Evolutionary conservation across 208 protist genomes (phyloP).

Genomic region (Crithidia fasciculata): DNA sequence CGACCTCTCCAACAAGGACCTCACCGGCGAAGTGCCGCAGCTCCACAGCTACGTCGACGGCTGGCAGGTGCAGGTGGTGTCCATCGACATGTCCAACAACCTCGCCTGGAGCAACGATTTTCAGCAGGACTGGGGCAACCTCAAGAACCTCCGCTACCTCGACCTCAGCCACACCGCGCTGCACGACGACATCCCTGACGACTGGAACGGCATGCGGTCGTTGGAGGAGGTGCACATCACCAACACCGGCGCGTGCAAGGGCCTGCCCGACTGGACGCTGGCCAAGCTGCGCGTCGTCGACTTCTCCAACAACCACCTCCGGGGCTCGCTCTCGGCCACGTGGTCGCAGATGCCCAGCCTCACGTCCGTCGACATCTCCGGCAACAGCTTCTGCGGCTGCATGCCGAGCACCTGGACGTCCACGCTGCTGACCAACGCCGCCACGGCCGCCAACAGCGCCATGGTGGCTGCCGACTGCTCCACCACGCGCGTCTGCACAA

Average conservation of each 20-base stretch:
- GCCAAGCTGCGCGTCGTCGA: background rate
- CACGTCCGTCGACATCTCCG: conserved; percentile 12
- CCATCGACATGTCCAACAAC: conserved; percentile 16
- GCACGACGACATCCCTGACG: background rate
- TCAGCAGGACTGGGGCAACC: conserved; percentile 1
- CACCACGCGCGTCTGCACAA: too few relatives aligned
- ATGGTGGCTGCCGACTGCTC: background rate
- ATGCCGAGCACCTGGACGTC: background rate
- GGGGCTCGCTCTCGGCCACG: conserved; percentile 8
- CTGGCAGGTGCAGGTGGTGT: conserved; percentile 1
- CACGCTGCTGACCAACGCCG: conserved; percentile 7
- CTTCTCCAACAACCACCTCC: background rate
- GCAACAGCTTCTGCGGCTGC: conserved; percentile 8
- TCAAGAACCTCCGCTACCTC: conserved; percentile 7
- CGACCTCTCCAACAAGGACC: conserved; percentile 14
- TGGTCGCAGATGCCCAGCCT: background rate
- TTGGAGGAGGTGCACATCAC: conserved; percentile 3
- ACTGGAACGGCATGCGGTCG: conserved; percentile 18
- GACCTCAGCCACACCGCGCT: conserved; percentile 17
- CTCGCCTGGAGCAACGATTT: background rate
- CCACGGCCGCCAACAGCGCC: background rate
- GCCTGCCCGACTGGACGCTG: background rate
- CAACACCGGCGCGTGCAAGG: background rate
- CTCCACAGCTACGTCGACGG: background rate
- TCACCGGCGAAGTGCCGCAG: conserved; percentile 13